Evolutionary conservation across 2,329 filamentous ascomycete species (phyloP), one percentile per base, ranked within the genome.

Genomic region (Cryoendolithus antarcticus): DNA sequence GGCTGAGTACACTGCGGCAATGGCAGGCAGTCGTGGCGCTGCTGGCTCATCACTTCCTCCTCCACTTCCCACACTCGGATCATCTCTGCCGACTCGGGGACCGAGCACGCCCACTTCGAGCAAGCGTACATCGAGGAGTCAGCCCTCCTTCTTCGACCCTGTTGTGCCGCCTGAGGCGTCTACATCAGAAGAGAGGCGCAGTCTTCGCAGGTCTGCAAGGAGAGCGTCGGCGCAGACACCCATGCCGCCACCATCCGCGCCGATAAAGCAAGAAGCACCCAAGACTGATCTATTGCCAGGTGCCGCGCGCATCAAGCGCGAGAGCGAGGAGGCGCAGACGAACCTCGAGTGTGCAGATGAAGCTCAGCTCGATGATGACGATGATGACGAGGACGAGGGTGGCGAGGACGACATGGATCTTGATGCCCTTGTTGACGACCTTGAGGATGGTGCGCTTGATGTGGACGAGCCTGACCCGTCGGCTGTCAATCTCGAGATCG

Each of bases 291-390:
- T 19, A 5, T 3, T 19, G 15, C 15, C 15, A 19, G 15, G 15
- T 5, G 15, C 15, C 15, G 15, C 15, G 15, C 15, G 15, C 15
- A 19, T 19, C 15, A 19, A 40, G 19, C n/a, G 12, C 69, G 74
- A 2, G 67, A 70, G 32, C 2, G 77, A 83, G 37, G 70, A 71
- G 38, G 60, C 76, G 30, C 51, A 82, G 41, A 77, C 82, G 50
- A 79, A 82, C 2, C 67, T 96, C 3, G 91, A 96, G 62, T 95
- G 89, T 59, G 88, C 86, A 6, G 89, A 96, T 56, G 89, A 96
- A 63, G 82, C 82, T 57, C 84, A 85, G 39, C 62, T 95, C 9
- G 80, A 79, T 9, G 81, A 83, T 29, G 80, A 83, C 27, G 66
- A 66, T 6, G 63, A 64, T 9, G 65, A 66, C 13, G 64, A 56